A percentile compares a stretch with the other conserved stretches of the same genome.
Evolutionary conservation across 73 alveolate species (phyloP).

Genomic region (Paramecium octaurelia): DNA sequence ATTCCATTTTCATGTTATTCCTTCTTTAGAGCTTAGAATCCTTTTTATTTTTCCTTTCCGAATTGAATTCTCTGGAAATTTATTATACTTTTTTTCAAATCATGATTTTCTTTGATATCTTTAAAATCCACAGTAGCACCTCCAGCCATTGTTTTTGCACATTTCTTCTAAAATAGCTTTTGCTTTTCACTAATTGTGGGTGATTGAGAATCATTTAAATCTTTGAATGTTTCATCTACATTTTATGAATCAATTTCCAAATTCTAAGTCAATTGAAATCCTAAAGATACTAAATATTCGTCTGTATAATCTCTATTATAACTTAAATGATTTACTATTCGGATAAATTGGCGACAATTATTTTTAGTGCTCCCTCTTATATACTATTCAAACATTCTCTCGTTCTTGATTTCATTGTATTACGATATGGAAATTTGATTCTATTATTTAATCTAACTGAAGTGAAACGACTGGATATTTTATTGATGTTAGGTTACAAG

Average conservation of each 20-base stretch:
- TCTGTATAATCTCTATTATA: constrained; percentile 33
- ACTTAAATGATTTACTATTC: neutral
- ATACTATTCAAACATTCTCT: neutral
- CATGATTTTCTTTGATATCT: neutral
- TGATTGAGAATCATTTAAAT: neutral
- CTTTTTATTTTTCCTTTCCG: neutral
- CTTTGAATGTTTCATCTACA: neutral
- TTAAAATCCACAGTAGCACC: neutral
- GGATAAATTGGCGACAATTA: neutral
- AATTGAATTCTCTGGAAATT: neutral
- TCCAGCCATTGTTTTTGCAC: neutral
- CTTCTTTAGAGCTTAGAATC: neutral
- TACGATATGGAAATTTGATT: constrained; percentile 2
- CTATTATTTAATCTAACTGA: neutral
- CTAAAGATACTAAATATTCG: neutral
- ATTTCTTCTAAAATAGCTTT: neutral
- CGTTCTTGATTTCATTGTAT: neutral
- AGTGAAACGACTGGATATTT: neutral
- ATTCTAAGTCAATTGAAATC: neutral
- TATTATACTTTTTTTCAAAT: neutral
- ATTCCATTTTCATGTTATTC: neutral
- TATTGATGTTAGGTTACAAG: constrained; percentile 7
- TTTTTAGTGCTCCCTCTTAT: neutral
- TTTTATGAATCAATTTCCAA: neutral
- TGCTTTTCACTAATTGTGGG: neutral